Percentiles rank a stretch among this genome's conserved stretches.
Evolutionary conservation across 345 rosid genomes (phyloP).

Genomic region (Acer negundo): DNA sequence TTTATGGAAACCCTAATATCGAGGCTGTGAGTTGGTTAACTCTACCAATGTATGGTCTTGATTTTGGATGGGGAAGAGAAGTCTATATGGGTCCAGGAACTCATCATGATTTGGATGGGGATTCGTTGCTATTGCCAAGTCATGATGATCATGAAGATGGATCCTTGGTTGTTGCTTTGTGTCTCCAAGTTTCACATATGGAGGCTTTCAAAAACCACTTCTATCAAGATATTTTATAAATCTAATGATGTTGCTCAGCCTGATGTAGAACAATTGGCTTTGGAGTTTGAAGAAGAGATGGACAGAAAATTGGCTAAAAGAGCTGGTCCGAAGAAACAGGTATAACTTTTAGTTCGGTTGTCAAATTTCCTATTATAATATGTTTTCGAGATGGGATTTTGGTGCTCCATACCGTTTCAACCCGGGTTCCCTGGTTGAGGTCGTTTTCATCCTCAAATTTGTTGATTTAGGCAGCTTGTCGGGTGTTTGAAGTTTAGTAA

Average conservation of each 20-base stretch:
- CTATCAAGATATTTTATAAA: slow-evolving; percentile 31
- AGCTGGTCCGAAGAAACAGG: too few relatives aligned
- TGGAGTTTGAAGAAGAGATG: too few relatives aligned
- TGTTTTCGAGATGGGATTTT: too few relatives aligned
- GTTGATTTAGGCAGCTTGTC: too few relatives aligned
- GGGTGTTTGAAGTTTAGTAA: too few relatives aligned
- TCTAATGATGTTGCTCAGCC: background rate
- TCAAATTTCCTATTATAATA: too few relatives aligned
- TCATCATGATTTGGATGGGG: slow-evolving; percentile 55
- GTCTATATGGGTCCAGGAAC: slow-evolving; percentile 54
- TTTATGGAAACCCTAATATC: slow-evolving; percentile 65
- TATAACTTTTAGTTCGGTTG: too few relatives aligned
- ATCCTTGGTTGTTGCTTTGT: slow-evolving; percentile 31
- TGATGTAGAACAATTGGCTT: too few relatives aligned
- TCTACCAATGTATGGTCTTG: slow-evolving; percentile 52
- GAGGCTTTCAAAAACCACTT: slow-evolving; percentile 37
- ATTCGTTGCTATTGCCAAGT: slow-evolving; percentile 40
- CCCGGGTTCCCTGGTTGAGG: too few relatives aligned
- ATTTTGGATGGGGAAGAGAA: slow-evolving; percentile 70
- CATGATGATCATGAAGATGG: slow-evolving; percentile 32
- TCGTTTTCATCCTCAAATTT: too few relatives aligned
- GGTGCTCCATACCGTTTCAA: too few relatives aligned
- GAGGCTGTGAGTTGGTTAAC: slow-evolving; percentile 64
- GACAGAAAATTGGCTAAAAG: too few relatives aligned
- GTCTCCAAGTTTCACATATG: slow-evolving; percentile 36